Evolutionary conservation across 2,329 filamentous ascomycete species (phyloP), one percentile per base, ranked within the genome.

Genomic region (Venturia nashicola): DNA sequence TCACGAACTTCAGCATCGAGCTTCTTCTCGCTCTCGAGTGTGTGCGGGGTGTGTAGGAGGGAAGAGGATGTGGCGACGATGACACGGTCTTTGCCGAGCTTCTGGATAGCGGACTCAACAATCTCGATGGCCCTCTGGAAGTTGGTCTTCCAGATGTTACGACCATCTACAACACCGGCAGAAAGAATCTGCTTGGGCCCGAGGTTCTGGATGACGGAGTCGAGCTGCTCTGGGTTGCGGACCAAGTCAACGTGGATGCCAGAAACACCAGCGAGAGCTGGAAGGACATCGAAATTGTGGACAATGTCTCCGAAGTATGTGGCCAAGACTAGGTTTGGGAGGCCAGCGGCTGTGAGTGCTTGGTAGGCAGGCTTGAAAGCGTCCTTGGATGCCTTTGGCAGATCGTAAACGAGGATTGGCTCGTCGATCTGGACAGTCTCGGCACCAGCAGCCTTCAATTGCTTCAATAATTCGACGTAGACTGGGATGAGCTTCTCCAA

Each of bases 101-200:
- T 91, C 83, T 97, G 90, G 72, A 97, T 82, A 68, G 93, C 94
- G 66, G 85, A 82, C 86, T 97, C 91, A 67, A 94, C 88, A 68
- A 82, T 85, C 83, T 94, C 92, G 69, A 99, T 95, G 74, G 94
- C 91, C 72, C 86, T 86, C 86, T 96, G 89, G 82, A 97, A 89
- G 87, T 97, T 96, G 80, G 91, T 97, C 90, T 99, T 99, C 94
- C 94, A 99, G 84, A 99, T 97, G 86, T 99, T 99, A 74, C 94
- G 91, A 73, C 94, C 94, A 73, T 99, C 92, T 70, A 99, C 94
- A 71, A 99, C 89, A 90, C 94, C 94, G 69, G 87, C 89, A 69
- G 94, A 99, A 69, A 99, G 87, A 71, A 91, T 79, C 76, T 96
- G 95, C 77, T 91, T 91, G 76, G 90, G 79, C 76, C 91, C 91